Conservation (phyloP, 495 filamentous ascomycete genomes). For the Hypoxylon lienhwacheense region DNA sequence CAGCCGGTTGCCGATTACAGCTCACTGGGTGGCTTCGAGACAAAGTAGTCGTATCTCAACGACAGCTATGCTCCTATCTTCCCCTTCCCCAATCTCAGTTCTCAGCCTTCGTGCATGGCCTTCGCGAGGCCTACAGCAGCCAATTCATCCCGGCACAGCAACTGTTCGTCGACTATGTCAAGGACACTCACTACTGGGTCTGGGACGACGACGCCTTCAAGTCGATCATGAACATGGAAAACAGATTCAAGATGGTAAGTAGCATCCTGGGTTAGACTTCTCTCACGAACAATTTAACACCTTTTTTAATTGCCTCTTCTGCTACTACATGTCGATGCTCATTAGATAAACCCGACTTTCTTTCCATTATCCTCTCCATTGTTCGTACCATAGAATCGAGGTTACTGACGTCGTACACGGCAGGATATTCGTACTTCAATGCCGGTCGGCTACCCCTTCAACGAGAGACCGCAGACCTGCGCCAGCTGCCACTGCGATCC, state of each 20-base stretch:
- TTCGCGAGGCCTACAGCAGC: neutral
- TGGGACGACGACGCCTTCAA: neutral
- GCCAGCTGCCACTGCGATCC: too few relatives aligned
- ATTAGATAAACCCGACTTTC: neutral
- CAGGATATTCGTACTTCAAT: too few relatives aligned
- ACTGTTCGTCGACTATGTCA: neutral
- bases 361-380: too few relatives aligned
- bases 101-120: neutral
- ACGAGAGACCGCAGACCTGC: too few relatives aligned
- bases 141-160: neutral
- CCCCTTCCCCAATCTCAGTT: neutral
- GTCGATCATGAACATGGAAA: too few relatives aligned
- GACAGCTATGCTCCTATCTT: too few relatives aligned
- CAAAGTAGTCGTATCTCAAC: too few relatives aligned
- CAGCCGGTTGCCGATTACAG: too few relatives aligned
- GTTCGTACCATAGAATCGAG: too few relatives aligned
- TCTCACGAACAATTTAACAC: neutral
- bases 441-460: too few relatives aligned
- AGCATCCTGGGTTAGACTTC: neutral
- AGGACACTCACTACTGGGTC: conserved; percentile 1
- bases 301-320: neutral
- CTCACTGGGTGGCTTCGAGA: too few relatives aligned
- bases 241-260: neutral
- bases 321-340: neutral
- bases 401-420: too few relatives aligned